Evolutionary conservation across 2,329 filamentous ascomycete species (phyloP).

Genomic region (Trichophyton equinum): DNA sequence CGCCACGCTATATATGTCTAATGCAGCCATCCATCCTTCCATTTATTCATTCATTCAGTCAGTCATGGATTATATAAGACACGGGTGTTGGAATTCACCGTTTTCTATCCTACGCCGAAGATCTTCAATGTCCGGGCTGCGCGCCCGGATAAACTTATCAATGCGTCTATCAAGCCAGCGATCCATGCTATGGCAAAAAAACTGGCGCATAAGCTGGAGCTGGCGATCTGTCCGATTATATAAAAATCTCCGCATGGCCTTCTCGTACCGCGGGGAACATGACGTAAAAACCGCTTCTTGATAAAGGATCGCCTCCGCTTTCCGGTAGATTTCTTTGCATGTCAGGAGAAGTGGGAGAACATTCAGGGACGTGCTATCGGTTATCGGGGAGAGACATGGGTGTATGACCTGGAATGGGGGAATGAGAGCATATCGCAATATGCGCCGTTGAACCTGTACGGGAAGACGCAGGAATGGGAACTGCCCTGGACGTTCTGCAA

Average conservation of each 20-base stretch:
- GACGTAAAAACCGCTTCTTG: conserved; percentile 1
- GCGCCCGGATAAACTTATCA: neutral
- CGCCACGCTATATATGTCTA: too few relatives aligned
- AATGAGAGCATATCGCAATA: neutral
- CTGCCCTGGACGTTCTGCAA: neutral
- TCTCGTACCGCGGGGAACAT: conserved; percentile 3
- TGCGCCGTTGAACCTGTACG: neutral
- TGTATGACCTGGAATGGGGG: neutral
- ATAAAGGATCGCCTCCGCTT: conserved; percentile 1
- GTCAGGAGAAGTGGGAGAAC: conserved; percentile 2
- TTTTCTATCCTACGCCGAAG: neutral
- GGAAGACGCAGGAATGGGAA: neutral
- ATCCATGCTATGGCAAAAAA: conserved; percentile 2
- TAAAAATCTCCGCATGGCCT: neutral
- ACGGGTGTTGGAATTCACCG: neutral
- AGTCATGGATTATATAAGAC: neutral
- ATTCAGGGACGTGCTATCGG: neutral
- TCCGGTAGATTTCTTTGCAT: neutral
- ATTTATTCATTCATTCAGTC: too few relatives aligned
- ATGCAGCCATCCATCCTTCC: too few relatives aligned
- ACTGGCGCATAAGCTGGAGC: neutral
- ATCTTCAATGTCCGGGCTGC: conserved; percentile 1
- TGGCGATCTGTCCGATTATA: neutral
- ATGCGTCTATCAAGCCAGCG: conserved; percentile 1
- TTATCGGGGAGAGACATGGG: neutral